Evolutionary conservation across 2,329 filamentous ascomycete genomes (phyloP), one percentile per base, ranked within the genome.

Genomic region (Phyllosticta citribraziliensis): DNA sequence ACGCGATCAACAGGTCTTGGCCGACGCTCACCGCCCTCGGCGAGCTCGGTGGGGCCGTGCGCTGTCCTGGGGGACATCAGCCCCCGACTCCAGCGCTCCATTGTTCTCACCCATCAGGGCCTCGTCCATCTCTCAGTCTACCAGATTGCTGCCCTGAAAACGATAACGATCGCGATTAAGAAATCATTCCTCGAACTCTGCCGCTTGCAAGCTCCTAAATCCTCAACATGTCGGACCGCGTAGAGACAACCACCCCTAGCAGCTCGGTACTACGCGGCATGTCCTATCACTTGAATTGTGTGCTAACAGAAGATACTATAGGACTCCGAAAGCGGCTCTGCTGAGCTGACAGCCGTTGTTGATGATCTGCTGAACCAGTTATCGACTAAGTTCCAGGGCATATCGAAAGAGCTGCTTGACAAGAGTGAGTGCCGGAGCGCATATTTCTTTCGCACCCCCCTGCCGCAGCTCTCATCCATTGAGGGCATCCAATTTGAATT

Each of bases 361-460:
- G 92, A 97, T 67, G 90, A 96, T 51, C 82, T 97, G 2, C 79
- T 97, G 3, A 91, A 92, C 70, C 87, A 90, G 54, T 78, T 97
- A 0, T 89, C 89, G 57, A 87, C 84, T 73, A 96, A 96, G 73
- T 96, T 96, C 73, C 86, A 88, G 20, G 84, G 84, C 12, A 86
- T 96, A 5, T 95, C 90, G 9, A 88, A 85, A 63, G 92, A 96
- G 75, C 87, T 97, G 63, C 90, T 96, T 68, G 84, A 88, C 47
- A 96, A 96, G 76, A 89, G 91, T 96, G 74, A 72, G 86, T 78
- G 8, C 25, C 6, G 27, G 22, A 22, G 3, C 22, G 22, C 22
- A 47, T 47, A 8, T 14, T 14, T 17, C n/a, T 47, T 47, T 30
- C 27, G 9, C 27, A 30, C 27, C 27, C 27, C 27, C 27, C 22